phyloP scores from a whole-genome alignment of 2,329 filamentous ascomycete genomes.

The Fonsecaea pugnacius region DNA sequence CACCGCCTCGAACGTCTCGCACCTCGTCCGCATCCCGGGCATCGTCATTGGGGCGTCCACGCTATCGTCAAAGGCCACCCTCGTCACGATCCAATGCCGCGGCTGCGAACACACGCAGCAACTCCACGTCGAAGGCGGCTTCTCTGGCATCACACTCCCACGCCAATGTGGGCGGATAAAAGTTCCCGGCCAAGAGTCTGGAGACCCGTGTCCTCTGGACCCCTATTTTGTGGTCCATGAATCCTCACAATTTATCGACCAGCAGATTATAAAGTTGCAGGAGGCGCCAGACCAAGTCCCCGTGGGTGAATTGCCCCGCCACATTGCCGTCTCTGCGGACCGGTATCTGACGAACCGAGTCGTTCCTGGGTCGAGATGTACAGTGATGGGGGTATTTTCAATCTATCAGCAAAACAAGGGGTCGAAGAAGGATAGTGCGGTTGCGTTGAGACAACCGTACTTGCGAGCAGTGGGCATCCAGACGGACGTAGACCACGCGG shows the following conservation, averaged over 20 bases:
- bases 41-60: conserved; percentile 98
- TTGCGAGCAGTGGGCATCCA: conserved; percentile 90
- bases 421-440: conserved; percentile 78
- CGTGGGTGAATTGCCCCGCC: conserved; percentile 90
- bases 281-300: conserved; percentile 97
- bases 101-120: conserved; percentile 76
- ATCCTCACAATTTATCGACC: conserved; percentile 91
- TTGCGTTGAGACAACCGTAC: conserved; percentile 95
- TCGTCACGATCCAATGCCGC: conserved; percentile 83
- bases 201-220: conserved; percentile 82
- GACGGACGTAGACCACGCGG: conserved; percentile 84
- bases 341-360: conserved; percentile 94
- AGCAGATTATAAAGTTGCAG: conserved; percentile 97
- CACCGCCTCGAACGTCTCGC: conserved; percentile 87
- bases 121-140: conserved; percentile 78
- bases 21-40: conserved; percentile 93
- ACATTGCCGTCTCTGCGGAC: conserved; percentile 96
- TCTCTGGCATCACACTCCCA: conserved; percentile 83
- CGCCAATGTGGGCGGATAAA: conserved; percentile 72
- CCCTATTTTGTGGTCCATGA: conserved; percentile 97
- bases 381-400: conserved; percentile 95
- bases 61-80: conserved; percentile 91
- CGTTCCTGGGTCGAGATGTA: conserved; percentile 91
- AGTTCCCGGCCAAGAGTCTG: conserved; percentile 62
- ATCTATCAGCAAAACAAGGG: conserved; percentile 89